Conservation (phyloP, 495 filamentous ascomycete species). For the Amphirosellinia nigrospora region DNA sequence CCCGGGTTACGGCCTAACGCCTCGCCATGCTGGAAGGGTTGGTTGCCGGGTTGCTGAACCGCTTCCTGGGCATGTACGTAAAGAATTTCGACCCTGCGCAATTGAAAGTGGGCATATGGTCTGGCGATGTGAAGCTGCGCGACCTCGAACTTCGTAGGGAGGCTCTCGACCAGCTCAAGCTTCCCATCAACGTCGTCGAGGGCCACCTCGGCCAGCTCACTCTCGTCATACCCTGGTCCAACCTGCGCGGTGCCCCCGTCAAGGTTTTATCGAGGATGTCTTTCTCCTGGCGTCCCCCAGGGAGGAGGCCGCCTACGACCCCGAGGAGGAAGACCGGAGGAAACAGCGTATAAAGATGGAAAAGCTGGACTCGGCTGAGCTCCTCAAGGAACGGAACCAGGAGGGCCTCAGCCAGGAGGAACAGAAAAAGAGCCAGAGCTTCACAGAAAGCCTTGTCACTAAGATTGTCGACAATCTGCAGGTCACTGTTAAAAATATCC, state of each 20-base stretch:
- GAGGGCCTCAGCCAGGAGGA: conserved; percentile 95
- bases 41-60: conserved; percentile 90
- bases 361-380: conserved; percentile 92
- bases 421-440: conserved; percentile 93
- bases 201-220: conserved; percentile 92
- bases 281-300: conserved; percentile 92
- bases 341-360: conserved; percentile 93
- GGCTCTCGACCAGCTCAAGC: conserved; percentile 92
- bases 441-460: conserved; percentile 90
- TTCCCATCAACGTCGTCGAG: conserved; percentile 95
- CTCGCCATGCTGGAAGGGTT: conserved; percentile 67
- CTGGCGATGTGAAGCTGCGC: conserved; percentile 90
- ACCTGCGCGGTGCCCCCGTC: conserved; percentile 90
- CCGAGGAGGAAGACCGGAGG: conserved; percentile 85
- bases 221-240: conserved; percentile 94
- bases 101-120: conserved; percentile 98
- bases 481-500: conserved; percentile 96
- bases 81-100: conserved; percentile 98
- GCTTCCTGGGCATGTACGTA: conserved; percentile 99
- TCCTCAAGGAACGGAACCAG: conserved; percentile 87
- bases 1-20: conserved; percentile 60
- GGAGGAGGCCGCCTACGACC: conserved; percentile 90
- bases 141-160: conserved; percentile 91
- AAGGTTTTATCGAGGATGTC: conserved; percentile 96
- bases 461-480: conserved; percentile 98